Conservation (phyloP, 495 filamentous ascomycete genomes). For the Letharia lupina region DNA sequence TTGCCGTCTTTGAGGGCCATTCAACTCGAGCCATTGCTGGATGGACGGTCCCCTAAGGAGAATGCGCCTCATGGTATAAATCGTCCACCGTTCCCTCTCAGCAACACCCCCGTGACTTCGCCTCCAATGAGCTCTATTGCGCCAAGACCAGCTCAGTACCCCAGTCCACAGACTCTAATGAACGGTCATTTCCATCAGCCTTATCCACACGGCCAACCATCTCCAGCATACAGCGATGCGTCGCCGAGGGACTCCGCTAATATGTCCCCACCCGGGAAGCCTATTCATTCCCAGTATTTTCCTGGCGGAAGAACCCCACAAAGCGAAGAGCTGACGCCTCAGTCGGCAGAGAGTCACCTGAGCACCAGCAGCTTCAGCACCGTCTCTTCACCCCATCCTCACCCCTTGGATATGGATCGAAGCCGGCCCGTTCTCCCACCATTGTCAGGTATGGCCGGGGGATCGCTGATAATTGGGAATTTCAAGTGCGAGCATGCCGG, state of each 20-base stretch:
- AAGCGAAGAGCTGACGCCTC: conserved; percentile 26
- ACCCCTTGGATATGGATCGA: conserved; percentile 45
- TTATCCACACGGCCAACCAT: conserved; percentile 25
- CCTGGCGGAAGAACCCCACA: conserved; percentile 16
- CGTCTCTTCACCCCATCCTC: conserved; percentile 32
- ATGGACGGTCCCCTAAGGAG: conserved; percentile 24
- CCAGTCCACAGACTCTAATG: conserved; percentile 23
- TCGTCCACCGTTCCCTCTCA: conserved; percentile 26
- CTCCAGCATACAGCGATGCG: conserved; percentile 25
- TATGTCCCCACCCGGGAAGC: conserved; percentile 25
- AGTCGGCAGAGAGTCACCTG: conserved; percentile 24
- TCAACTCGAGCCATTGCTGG: conserved; percentile 32
- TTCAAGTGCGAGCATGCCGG: conserved; percentile 62
- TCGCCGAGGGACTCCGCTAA: conserved; percentile 23
- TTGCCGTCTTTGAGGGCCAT: conserved; percentile 38
- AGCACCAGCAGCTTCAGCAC: conserved; percentile 29
- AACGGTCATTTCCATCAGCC: conserved; percentile 19
- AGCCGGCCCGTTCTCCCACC: conserved; percentile 24
- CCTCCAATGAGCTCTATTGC: conserved; percentile 31
- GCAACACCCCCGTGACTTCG: conserved; percentile 27
- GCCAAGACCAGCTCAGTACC: conserved; percentile 23
- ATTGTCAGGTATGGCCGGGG: conserved; percentile 7
- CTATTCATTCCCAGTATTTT: conserved; percentile 9
- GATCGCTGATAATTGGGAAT: conserved; percentile 16
- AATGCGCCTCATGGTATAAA: conserved; percentile 23